Evolutionary conservation across 306 rosid species (phyloP).

Genomic region (Carpinus viminea): DNA sequence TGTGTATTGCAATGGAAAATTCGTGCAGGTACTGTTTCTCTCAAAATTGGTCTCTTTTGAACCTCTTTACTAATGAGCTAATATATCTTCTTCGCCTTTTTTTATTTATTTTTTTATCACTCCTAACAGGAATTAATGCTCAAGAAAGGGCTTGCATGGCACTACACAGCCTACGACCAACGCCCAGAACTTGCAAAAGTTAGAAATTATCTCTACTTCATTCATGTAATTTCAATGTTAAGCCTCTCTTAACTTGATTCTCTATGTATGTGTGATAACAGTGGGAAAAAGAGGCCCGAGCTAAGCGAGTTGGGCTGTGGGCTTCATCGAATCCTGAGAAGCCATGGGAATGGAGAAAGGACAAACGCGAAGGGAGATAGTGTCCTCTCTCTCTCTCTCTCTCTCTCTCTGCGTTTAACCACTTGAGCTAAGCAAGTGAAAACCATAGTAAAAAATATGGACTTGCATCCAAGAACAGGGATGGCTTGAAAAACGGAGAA

Average conservation of each 20-base stretch:
- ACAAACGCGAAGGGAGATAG: slow-evolving; percentile 42
- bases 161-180: slow-evolving; percentile 77
- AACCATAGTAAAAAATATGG: not conserved
- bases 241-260: slow-evolving; percentile 5
- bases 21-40: slow-evolving; percentile 66
- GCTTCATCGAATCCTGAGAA: slow-evolving; percentile 82
- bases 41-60: not conserved
- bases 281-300: slow-evolving; percentile 83
- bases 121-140: slow-evolving; percentile 78
- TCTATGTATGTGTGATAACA: slow-evolving; percentile 14
- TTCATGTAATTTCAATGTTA: not conserved
- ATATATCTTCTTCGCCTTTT: not conserved
- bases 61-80: not conserved
- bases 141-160: slow-evolving; percentile 91
- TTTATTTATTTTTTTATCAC: not conserved
- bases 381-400: not conserved
- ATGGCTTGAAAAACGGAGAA: not conserved
- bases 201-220: slow-evolving; percentile 23
- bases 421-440: not conserved
- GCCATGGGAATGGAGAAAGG: slow-evolving; percentile 97
- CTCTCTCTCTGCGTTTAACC: not conserved
- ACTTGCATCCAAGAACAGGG: not conserved
- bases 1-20: slow-evolving; percentile 61
- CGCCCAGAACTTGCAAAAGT: slow-evolving; percentile 66
- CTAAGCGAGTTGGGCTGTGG: slow-evolving; percentile 78